Evolutionary conservation across 208 protist species (phyloP).

Genomic region (Crithidia expoeki): DNA sequence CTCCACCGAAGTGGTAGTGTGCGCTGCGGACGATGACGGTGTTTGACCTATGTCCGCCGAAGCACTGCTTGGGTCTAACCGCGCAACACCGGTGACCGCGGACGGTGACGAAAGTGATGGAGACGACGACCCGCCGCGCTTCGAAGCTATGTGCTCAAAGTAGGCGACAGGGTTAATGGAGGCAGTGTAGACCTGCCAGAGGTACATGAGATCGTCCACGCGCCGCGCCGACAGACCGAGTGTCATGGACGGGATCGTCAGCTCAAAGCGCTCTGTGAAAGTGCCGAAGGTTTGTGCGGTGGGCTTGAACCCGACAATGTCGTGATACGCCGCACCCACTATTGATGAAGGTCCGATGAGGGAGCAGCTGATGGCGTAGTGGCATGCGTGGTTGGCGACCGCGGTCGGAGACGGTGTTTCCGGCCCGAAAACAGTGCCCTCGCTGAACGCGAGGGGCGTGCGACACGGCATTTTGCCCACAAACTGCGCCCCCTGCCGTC

Average conservation of each 20-base stretch:
- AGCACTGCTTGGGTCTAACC: too few species aligned
- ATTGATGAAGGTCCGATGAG: constrained; percentile 71
- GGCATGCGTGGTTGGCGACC: constrained; percentile 57
- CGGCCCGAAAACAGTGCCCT: constrained; percentile 61
- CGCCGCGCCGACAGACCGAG: constrained; percentile 73
- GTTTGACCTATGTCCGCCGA: too few species aligned
- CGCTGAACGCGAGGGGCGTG: constrained; percentile 70
- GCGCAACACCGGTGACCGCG: background rate
- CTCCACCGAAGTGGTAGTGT: constrained; percentile 1
- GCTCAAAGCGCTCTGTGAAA: constrained; percentile 71
- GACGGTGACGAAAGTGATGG: background rate
- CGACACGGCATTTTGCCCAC: constrained; percentile 76
- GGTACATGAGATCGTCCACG: constrained; percentile 83
- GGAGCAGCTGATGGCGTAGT: constrained; percentile 81
- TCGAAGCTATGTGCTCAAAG: constrained; percentile 32
- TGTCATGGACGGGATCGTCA: constrained; percentile 75
- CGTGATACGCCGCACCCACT: constrained; percentile 59
- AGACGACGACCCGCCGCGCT: background rate
- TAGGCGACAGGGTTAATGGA: constrained; percentile 64
- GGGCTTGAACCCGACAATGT: constrained; percentile 87
- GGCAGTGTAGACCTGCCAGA: constrained; percentile 88
- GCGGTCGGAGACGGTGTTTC: constrained; percentile 59
- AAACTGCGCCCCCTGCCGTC: constrained; percentile 72
- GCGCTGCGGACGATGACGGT: constrained; percentile 5
- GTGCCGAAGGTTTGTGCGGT: constrained; percentile 87